A percentile compares a stretch with the other conserved stretches of the same genome.
phyloP scores from a whole-genome alignment of 164 flowering plant species.

The Dillenia turbinata region DNA sequence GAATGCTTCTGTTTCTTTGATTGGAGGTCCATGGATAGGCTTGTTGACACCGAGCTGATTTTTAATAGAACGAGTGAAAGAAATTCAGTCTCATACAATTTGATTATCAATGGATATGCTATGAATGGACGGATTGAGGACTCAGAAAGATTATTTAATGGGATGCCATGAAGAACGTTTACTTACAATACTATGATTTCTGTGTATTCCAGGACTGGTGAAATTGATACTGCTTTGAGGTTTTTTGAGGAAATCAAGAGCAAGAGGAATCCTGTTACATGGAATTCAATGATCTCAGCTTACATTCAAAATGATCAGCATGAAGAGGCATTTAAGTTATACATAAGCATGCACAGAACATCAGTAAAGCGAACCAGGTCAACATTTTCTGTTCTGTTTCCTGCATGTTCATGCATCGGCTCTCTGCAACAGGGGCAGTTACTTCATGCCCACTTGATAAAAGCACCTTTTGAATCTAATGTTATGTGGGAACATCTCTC shows the following conservation, averaged over 20 bases:
- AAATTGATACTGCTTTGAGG: slow-evolving; percentile 43
- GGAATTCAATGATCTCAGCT: slow-evolving; percentile 79
- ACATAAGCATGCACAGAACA: slow-evolving; percentile 38
- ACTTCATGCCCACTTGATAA: slow-evolving; percentile 49
- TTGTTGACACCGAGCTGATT: slow-evolving; percentile 47
- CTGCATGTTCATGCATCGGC: slow-evolving; percentile 57
- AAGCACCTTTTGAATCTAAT: slow-evolving; percentile 57
- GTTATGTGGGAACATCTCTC: slow-evolving; percentile 69
- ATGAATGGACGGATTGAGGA: slow-evolving; percentile 36
- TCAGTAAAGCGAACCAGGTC: slow-evolving; percentile 46
- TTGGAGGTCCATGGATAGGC: slow-evolving; percentile 40
- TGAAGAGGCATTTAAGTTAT: slow-evolving; percentile 52
- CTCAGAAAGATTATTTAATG: slow-evolving; percentile 39
- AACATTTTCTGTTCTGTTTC: slow-evolving; percentile 58
- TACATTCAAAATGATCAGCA: slow-evolving; percentile 40
- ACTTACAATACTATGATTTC: slow-evolving; percentile 63
- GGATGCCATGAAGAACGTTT: slow-evolving; percentile 40
- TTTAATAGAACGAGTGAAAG: slow-evolving; percentile 27
- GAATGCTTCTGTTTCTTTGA: slow-evolving; percentile 43
- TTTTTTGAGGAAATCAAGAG: slow-evolving; percentile 49
- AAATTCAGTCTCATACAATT: slow-evolving; percentile 38
- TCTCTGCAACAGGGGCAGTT: slow-evolving; percentile 52
- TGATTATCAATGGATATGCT: slow-evolving; percentile 78
- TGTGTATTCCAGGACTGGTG: slow-evolving; percentile 43
- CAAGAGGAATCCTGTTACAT: slow-evolving; percentile 50